These are phyloP conservation scores for Dothistroma septosporum DNA, from an alignment of 2,329 filamentous ascomycete species.

Conservation along the genomic window DNA sequence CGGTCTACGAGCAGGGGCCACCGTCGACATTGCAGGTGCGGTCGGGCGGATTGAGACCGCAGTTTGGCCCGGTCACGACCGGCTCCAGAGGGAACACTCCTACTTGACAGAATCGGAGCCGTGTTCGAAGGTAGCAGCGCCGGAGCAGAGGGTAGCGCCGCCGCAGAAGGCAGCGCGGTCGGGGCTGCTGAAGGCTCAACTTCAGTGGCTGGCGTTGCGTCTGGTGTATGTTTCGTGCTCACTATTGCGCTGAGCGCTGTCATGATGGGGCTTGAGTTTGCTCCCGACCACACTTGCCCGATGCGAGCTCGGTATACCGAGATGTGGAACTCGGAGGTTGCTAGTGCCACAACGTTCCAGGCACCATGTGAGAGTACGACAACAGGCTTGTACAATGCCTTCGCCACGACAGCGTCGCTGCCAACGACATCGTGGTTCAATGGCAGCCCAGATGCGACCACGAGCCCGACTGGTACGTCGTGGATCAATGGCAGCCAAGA, in stretches of 20 bases:
- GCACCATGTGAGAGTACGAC: neutral
- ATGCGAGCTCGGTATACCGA: neutral
- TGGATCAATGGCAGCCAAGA: neutral
- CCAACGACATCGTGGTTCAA: neutral
- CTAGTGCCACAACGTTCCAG: neutral
- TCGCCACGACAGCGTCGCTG: neutral
- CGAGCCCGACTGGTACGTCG: too few species aligned
- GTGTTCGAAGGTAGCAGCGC: neutral
- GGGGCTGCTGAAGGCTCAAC: too few species aligned
- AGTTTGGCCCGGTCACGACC: too few species aligned
- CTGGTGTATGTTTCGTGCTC: neutral
- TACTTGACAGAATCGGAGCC: too few species aligned
- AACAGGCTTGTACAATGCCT: neutral
- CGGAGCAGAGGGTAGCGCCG: neutral
- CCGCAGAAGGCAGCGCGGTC: too few species aligned
- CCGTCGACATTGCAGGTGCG: too few species aligned
- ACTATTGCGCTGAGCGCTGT: neutral
- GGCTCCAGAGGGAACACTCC: too few species aligned
- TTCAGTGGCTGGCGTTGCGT: neutral
- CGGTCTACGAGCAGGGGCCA: too few species aligned
- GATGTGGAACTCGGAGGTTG: neutral
- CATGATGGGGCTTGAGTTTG: neutral
- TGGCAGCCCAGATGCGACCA: neutral
- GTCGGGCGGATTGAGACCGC: too few species aligned
- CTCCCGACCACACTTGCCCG: neutral